phyloP scores from a whole-genome alignment of 257 asterid genomes.

The Solanum ossicruentum region DNA sequence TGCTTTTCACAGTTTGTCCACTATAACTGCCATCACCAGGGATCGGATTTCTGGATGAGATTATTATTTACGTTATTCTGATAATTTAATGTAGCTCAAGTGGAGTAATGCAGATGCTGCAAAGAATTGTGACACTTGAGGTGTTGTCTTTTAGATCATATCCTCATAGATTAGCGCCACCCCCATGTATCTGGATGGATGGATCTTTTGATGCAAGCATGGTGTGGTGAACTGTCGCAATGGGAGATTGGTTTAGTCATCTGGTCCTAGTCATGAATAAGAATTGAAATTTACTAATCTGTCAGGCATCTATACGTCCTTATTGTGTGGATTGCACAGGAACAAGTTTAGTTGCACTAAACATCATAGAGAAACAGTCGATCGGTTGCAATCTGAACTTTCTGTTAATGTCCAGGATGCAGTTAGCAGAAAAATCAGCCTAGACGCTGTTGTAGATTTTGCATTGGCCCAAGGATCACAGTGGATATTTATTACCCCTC shows the following conservation, averaged over 20 bases:
- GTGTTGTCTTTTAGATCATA: background rate
- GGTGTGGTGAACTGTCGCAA: background rate
- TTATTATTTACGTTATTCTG: background rate
- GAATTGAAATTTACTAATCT: background rate
- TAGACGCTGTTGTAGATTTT: conserved; percentile 81
- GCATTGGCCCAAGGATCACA: conserved; percentile 90
- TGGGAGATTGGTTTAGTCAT: background rate
- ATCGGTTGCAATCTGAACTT: background rate
- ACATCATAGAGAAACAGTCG: background rate
- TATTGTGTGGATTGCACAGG: background rate
- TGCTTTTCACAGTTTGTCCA: background rate
- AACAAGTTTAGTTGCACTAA: background rate
- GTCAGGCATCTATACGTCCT: background rate
- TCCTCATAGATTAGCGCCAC: background rate
- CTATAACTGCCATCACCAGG: background rate
- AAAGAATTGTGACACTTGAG: background rate
- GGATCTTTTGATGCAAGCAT: background rate
- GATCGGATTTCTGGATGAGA: background rate
- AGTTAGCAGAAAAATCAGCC: conserved; percentile 92
- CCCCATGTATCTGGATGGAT: background rate
- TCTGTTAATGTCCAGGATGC: conserved; percentile 53
- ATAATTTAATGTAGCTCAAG: background rate
- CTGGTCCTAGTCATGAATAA: background rate
- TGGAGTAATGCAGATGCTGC: background rate
- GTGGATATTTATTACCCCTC: conserved; percentile 96